Evolutionary conservation across 2,329 filamentous ascomycete species (phyloP), one percentile per base, ranked within the genome.

Genomic region (Ilyonectria sp.): DNA sequence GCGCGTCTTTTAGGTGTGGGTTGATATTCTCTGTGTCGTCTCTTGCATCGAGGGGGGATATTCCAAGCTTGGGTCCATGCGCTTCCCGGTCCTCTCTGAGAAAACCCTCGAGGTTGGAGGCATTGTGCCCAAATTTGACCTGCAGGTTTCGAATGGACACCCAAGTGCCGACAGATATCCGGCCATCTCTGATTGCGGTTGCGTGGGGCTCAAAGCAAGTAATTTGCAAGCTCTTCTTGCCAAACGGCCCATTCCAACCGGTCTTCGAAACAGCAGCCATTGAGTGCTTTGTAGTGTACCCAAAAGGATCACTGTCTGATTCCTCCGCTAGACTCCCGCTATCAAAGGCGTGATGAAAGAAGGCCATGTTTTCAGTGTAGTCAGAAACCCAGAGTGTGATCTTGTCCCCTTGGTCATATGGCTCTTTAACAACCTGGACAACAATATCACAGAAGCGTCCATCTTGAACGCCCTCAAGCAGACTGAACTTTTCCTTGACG

Each of bases 351-450:
- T 73, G 89, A 40, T 90, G 80, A 70, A 86, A 91, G 65, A 98
- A 90, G 1, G 75, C 67, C 0, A 84, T 75, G 74, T 98, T 94
- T 57, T 88, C 82, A 0, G 94, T 97, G 78, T 95, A 97, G 79
- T 98, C 95, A 0, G 93, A 92, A 19, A 97, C 82, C 83, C 94
- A 94, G 0, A 97, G 70, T 6, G 89, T 88, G 13, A 88, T 80
- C 63, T 81, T 87, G 29, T 86, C 84, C 23, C 77, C 76, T 7
- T 73, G 21, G 33, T 84, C 80, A 49, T 79, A 84, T 0, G 87
- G 86, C 2, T 83, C 80, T 52, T 79, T 84, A 53, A 94, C 86
- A 2, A 97, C 89, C 75, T 95, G 87, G 2, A 88, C 94, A 19
- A 93, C 83, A 1, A 97, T 77, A 76, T 97, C 90, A 73, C 87